Conservation (phyloP, 169 alveolate genomes). For the Cryptosporidium ryanae region DNA sequence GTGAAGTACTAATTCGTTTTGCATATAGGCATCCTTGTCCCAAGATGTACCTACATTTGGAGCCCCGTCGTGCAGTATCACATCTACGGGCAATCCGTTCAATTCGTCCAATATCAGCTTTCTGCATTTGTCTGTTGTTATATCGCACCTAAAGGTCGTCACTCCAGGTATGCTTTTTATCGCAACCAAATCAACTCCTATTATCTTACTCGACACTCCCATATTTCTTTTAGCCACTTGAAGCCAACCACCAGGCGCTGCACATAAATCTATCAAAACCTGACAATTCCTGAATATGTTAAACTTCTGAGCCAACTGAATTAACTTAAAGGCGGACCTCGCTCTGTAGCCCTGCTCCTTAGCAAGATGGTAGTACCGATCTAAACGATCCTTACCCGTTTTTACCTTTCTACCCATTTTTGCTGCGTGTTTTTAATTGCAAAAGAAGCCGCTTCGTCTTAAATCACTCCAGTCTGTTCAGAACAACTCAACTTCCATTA, state of each 20-base stretch:
- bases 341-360: slow-evolving; percentile 99
- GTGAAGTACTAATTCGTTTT: slow-evolving; percentile 94
- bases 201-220: slow-evolving; percentile 93
- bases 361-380: slow-evolving; percentile 96
- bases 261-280: slow-evolving; percentile 95
- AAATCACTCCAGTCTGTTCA: too few species aligned
- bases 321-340: slow-evolving; percentile 98
- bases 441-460: too few species aligned
- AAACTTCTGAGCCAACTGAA: slow-evolving; percentile 95
- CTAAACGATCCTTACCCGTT: slow-evolving; percentile 92
- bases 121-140: slow-evolving; percentile 87
- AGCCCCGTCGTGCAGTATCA: slow-evolving; percentile 99
- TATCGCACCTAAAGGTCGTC: slow-evolving; percentile 94
- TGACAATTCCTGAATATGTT: slow-evolving; percentile 86
- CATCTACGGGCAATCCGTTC: slow-evolving; percentile 94
- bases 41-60: slow-evolving; percentile 99
- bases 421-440: too few species aligned
- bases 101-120: slow-evolving; percentile 75
- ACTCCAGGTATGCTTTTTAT: slow-evolving; percentile 97
- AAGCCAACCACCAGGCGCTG: slow-evolving; percentile 99
- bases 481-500: too few species aligned
- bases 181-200: slow-evolving; percentile 98
- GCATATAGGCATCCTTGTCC: slow-evolving; percentile 97
- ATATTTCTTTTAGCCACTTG: slow-evolving; percentile 93
- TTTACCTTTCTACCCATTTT: slow-evolving; percentile 88